A percentile compares a stretch with the other conserved stretches of the same genome.
These are phyloP conservation scores for Elsinoe necatrix DNA, from an alignment of 2,329 filamentous ascomycete genomes.

Conservation along the genomic window DNA sequence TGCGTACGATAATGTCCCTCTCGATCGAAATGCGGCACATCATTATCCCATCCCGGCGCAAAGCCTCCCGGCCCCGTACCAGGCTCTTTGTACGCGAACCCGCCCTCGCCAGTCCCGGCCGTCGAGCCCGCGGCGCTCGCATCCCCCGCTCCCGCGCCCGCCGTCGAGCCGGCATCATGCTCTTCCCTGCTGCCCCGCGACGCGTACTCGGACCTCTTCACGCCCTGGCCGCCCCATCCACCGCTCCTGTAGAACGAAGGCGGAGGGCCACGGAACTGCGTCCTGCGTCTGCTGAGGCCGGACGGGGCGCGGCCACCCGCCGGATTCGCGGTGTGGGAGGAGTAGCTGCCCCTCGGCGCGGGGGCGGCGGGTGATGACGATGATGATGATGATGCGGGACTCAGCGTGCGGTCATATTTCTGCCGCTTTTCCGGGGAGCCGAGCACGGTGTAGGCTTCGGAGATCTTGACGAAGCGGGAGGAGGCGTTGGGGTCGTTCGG, in stretches of 20 bases:
- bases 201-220: constrained; percentile 47
- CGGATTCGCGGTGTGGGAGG: constrained; percentile 41
- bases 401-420: constrained; percentile 68
- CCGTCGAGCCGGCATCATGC: constrained; percentile 19
- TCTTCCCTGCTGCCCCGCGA: constrained; percentile 25
- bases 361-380: constrained; percentile 25
- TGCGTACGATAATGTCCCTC: constrained; percentile 67
- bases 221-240: constrained; percentile 61
- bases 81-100: constrained; percentile 20
- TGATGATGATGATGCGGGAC: constrained; percentile 34
- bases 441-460: constrained; percentile 73
- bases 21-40: constrained; percentile 72
- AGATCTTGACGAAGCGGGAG: constrained; percentile 71
- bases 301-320: constrained; percentile 70
- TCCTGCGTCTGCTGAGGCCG: constrained; percentile 68
- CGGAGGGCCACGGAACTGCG: constrained; percentile 74
- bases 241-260: constrained; percentile 80
- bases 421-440: constrained; percentile 64
- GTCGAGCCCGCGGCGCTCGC: constrained; percentile 19
- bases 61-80: constrained; percentile 44
- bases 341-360: constrained; percentile 49
- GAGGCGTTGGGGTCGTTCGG: constrained; percentile 63
- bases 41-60: constrained; percentile 46
- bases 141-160: constrained; percentile 20
- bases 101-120: constrained; percentile 19